These are phyloP conservation scores for Penstemon eatonii DNA, from an alignment of 257 asterid genomes.

Conservation along the genomic window DNA sequence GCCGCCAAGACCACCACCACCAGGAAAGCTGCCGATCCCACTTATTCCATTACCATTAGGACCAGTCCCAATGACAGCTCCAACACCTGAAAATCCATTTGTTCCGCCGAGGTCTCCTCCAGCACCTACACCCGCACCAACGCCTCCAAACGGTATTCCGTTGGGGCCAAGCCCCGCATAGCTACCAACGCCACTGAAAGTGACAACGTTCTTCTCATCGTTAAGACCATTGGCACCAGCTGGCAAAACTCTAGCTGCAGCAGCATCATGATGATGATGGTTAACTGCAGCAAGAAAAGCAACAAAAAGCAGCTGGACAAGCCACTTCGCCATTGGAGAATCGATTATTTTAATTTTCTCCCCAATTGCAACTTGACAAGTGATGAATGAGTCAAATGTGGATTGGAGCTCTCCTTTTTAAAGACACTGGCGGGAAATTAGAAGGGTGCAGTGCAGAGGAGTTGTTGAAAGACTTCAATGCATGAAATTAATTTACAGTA, in stretches of 20 bases:
- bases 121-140: conserved; percentile 39
- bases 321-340: conserved; percentile 30
- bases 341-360: background rate
- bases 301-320: conserved; percentile 18
- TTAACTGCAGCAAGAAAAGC: conserved; percentile 25
- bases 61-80: conserved; percentile 44
- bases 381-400: conserved; percentile 28
- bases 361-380: conserved; percentile 19
- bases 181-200: conserved; percentile 43
- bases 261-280: background rate
- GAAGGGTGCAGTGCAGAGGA: background rate
- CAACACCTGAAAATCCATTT: conserved; percentile 32
- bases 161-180: conserved; percentile 41
- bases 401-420: conserved; percentile 25
- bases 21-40: conserved; percentile 3
- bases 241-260: conserved; percentile 40
- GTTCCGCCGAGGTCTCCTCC: conserved; percentile 34
- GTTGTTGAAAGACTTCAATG: conserved; percentile 39
- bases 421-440: background rate
- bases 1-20: conserved; percentile 33
- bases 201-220: conserved; percentile 40
- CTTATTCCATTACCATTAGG: conserved; percentile 34
- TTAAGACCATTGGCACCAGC: conserved; percentile 26
- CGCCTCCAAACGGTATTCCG: conserved; percentile 50
- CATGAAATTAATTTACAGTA: conserved; percentile 18